Evolutionary conservation across 192 early-diverging fungal species (phyloP).

Genomic region (Coemansia sp.): DNA sequence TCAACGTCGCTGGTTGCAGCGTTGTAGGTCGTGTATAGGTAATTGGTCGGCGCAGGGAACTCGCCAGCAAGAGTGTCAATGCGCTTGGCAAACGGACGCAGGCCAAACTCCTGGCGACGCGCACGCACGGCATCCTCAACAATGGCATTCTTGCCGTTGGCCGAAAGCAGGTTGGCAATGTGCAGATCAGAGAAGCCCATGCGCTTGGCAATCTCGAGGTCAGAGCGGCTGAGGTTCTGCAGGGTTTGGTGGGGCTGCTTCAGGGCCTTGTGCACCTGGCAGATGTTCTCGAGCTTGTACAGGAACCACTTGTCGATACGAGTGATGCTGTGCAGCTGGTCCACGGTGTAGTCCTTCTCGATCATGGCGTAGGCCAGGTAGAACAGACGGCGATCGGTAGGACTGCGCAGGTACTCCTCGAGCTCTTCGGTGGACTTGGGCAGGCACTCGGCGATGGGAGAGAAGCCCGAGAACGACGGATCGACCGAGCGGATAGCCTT

Average conservation of each 20-base stretch:
- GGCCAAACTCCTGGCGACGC: slow-evolving; percentile 64
- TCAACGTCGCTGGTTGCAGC: slow-evolving; percentile 77
- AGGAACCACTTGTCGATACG: slow-evolving; percentile 92
- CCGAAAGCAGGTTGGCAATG: slow-evolving; percentile 61
- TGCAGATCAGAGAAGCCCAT: slow-evolving; percentile 87
- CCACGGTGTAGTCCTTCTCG: slow-evolving; percentile 69
- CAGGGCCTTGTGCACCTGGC: slow-evolving; percentile 52
- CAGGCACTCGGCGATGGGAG: slow-evolving; percentile 35
- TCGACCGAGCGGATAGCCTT: slow-evolving; percentile 97
- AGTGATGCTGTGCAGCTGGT: slow-evolving; percentile 74
- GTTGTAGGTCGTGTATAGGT: slow-evolving; percentile 98
- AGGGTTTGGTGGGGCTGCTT: slow-evolving; percentile 50
- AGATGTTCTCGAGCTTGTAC: slow-evolving; percentile 82
- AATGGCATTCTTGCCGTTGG: background rate
- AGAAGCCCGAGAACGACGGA: slow-evolving; percentile 85
- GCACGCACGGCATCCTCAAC: slow-evolving; percentile 69
- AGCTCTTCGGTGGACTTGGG: slow-evolving; percentile 50
- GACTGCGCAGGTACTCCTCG: slow-evolving; percentile 59
- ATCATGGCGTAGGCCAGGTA: slow-evolving; percentile 82
- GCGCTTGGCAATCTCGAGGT: slow-evolving; percentile 77
- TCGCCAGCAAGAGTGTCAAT: slow-evolving; percentile 96
- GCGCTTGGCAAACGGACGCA: slow-evolving; percentile 88
- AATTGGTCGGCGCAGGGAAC: slow-evolving; percentile 95
- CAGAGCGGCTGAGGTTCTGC: slow-evolving; percentile 52
- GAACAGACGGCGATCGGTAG: slow-evolving; percentile 82